A percentile compares a stretch with the other conserved stretches of the same genome.
Evolutionary conservation across 306 rosid species (phyloP).

Genomic region (Vachellia collinsii): DNA sequence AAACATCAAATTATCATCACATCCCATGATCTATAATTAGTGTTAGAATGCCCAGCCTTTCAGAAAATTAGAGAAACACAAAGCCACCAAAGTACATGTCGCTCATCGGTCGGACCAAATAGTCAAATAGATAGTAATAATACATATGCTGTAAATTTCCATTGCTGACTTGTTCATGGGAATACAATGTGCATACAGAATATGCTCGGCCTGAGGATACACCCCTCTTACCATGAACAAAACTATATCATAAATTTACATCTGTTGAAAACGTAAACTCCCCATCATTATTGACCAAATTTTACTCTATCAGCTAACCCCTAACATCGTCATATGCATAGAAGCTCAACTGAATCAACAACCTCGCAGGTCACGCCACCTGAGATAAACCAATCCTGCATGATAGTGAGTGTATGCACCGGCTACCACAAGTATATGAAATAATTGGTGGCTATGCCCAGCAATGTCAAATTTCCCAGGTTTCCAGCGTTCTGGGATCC

Average conservation of each 20-base stretch:
- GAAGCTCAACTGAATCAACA: conserved; percentile 49
- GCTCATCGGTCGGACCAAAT: not conserved
- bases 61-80: not conserved
- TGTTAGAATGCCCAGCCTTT: not conserved
- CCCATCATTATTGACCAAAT: not conserved
- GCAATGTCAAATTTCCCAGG: conserved; percentile 99
- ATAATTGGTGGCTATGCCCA: conserved; percentile 96
- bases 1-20: too few species aligned
- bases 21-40: not conserved
- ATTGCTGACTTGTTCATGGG: conserved; percentile 10
- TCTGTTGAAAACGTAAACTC: conserved; percentile 24
- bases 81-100: not conserved
- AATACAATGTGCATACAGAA: not conserved
- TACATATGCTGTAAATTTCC: not conserved
- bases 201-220: conserved; percentile 7
- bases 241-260: conserved; percentile 32
- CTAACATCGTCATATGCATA: conserved; percentile 9
- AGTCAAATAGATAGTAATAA: not conserved
- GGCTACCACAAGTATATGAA: conserved; percentile 86
- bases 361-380: conserved; percentile 92
- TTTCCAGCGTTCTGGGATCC: conserved; percentile 97
- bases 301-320: conserved; percentile 17
- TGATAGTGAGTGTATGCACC: conserved; percentile 91
- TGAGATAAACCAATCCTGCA: conserved; percentile 90
- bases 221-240: conserved; percentile 14